Evolutionary conservation across 768 basidiomycete genomes (phyloP), one percentile per base, ranked within the genome.

Genomic region (Suillus occidentalis): DNA sequence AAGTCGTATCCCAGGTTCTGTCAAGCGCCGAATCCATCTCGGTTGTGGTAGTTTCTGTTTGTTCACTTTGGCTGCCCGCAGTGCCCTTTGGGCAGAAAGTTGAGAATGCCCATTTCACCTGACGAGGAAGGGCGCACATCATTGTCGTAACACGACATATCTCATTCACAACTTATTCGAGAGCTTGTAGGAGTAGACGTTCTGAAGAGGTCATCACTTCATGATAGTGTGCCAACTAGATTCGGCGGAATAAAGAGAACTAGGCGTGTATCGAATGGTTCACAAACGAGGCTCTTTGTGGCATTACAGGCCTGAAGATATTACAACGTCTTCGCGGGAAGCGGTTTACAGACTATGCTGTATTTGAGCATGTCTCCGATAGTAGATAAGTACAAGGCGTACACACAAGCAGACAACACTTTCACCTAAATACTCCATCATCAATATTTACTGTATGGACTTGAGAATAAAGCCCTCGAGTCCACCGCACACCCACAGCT

Each of bases 401-500:
- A 58, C 57, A 58, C 2, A 58, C 22, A 58, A 55, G 10, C 31
- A 34, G 9, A 39, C 8, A 16, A 25, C 18, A 22, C 22, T 9
- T 22, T 58, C 36, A 58, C 16, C 25, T 40, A 59, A 12, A 40
- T 28, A 40, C 18, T 10, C 16, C 36, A 28, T 73, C 64, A 73
- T 47, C 58, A 45, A 63, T 79, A 73, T 66, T 31, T 31, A 31
- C 31, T 80, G 80, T 60, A 93, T 89, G 69, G 80, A 79, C 76
- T 92, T 92, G 70, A 94, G 76, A 59, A 98, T 92, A 74, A 88
- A 97, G 2, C 95, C 95, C 72, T 99, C 97, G 63, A 99, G 76
- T 8, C 96, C 95, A 9, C 94, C 95, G 68, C 94, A 96, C 16
- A 96, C 83, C 97, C 97, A 99, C 50, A 99, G 80, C 78, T 99